Conservation (phyloP, 192 early-diverging fungal species). For the Glomus cerebriforme region DNA sequence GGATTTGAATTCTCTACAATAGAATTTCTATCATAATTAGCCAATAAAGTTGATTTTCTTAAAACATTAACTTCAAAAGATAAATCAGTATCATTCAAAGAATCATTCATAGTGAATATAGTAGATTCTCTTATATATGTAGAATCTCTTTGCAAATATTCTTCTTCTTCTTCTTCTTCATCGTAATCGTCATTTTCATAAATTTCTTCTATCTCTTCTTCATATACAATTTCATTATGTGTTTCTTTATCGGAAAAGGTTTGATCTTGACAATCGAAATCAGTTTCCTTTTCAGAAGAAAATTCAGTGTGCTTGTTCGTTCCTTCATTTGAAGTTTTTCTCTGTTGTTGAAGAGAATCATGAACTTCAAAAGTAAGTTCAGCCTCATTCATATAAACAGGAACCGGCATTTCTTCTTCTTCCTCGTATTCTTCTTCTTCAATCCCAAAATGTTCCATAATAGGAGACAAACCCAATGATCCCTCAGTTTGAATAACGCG, state of each 20-base stretch:
- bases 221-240: background rate
- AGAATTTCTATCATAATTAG: background rate
- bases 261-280: background rate
- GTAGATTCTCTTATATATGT: background rate
- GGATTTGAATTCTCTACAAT: background rate
- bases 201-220: background rate
- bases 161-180: too few species aligned
- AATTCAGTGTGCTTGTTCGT: background rate
- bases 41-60: background rate
- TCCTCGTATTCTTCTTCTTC: background rate
- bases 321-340: too few species aligned
- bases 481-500: background rate
- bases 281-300: background rate
- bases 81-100: slow-evolving; percentile 11
- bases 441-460: background rate
- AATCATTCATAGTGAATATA: background rate
- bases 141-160: background rate
- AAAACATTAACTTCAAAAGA: slow-evolving; percentile 14
- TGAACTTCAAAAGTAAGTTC: background rate
- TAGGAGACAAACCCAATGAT: background rate
- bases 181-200: background rate
- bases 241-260: background rate
- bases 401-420: background rate
- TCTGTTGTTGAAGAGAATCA: background rate
- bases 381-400: background rate